Percentiles rank a stretch among this genome's conserved stretches.
Evolutionary conservation across 179 eudicot genomes (phyloP).

Genomic region (Monotropa hypopitys): DNA sequence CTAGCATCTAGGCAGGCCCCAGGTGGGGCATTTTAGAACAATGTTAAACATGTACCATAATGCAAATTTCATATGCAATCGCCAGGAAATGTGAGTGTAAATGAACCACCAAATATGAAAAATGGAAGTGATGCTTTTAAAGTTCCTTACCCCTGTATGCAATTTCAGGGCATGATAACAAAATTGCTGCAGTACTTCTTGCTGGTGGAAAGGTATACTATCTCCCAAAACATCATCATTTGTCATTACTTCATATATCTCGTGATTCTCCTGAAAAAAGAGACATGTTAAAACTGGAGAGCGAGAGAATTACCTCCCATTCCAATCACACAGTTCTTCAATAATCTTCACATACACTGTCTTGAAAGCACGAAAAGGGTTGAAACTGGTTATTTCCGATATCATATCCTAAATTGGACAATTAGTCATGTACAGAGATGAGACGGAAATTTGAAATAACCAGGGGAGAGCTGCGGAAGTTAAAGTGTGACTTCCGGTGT

Average conservation of each 20-base stretch:
- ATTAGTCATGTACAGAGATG: background rate
- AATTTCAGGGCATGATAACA: conserved; percentile 58
- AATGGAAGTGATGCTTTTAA: background rate
- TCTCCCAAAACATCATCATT: conserved; percentile 95
- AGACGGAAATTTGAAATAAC: background rate
- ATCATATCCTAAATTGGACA: background rate
- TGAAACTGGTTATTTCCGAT: background rate
- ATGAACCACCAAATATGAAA: background rate
- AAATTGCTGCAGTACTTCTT: conserved; percentile 47
- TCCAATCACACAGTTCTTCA: background rate
- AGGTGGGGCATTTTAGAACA: too few species aligned
- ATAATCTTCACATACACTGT: background rate
- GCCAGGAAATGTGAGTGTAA: background rate
- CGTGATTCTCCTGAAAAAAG: conserved; percentile 50
- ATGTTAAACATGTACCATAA: background rate
- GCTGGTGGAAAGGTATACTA: conserved; percentile 65
- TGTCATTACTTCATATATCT: conserved; percentile 40
- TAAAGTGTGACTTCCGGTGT: background rate
- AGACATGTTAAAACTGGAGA: background rate
- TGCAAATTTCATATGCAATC: background rate
- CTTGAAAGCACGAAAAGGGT: background rate
- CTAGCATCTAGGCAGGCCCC: too few species aligned
- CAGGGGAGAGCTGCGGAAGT: background rate
- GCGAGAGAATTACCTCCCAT: background rate
- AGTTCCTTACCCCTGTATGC: conserved; percentile 35